These are phyloP conservation scores for Gentiana dahurica DNA, from an alignment of 257 asterid genomes.

Conservation along the genomic window DNA sequence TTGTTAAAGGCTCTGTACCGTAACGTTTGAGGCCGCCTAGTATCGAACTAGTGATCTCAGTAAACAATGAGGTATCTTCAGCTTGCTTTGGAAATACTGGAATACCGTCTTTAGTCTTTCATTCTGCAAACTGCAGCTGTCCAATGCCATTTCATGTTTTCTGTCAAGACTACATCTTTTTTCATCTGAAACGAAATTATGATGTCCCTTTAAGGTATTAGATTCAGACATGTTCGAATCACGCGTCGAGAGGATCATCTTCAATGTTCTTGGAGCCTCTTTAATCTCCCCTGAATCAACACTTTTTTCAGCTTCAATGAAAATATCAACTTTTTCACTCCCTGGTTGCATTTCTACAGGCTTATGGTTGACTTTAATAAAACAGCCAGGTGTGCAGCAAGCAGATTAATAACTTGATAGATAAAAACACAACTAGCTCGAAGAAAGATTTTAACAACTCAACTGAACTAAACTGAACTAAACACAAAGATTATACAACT, in stretches of 20 bases:
- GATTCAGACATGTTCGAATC: conserved; percentile 32
- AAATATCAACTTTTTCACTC: no score
- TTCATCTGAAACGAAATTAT: conserved; percentile 16
- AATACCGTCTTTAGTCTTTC: conserved; percentile 5
- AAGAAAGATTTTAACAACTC: no score
- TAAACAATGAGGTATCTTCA: neutral
- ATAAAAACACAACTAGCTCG: no score
- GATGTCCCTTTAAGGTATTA: conserved; percentile 30
- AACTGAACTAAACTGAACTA: no score
- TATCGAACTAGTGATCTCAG: conserved; percentile 1
- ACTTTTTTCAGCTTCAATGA: no score
- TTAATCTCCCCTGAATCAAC: neutral
- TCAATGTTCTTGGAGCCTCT: conserved; percentile 40
- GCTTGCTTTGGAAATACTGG: neutral
- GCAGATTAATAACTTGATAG: no score
- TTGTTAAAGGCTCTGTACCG: conserved; percentile 20
- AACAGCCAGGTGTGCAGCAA: no score
- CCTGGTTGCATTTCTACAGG: no score
- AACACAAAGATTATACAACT: no score
- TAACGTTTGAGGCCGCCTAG: conserved; percentile 6
- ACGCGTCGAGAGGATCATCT: conserved; percentile 47
- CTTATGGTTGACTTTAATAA: no score
- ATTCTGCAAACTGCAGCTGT: neutral
- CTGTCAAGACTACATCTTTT: conserved; percentile 20
- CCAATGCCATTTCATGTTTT: neutral